Percentiles rank a stretch among this genome's conserved stretches.
These are phyloP conservation scores for Pyrenophora teres DNA, from an alignment of 2,329 filamentous ascomycete genomes.

Conservation along the genomic window DNA sequence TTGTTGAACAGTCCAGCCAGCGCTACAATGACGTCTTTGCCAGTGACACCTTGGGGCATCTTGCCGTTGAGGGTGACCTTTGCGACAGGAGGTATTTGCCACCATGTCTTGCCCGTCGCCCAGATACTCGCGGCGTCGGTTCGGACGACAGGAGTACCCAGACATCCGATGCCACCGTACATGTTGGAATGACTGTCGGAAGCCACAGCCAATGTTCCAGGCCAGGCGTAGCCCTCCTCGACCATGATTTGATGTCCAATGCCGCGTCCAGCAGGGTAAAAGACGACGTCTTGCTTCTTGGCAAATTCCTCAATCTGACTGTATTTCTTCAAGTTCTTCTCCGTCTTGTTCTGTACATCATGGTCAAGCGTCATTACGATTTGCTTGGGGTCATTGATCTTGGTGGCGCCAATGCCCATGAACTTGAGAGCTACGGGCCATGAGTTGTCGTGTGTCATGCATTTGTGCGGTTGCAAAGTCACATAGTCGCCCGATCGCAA, in stretches of 20 bases:
- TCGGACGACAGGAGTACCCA: conserved; percentile 81
- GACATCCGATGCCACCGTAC: conserved; percentile 78
- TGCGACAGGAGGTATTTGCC: conserved; percentile 82
- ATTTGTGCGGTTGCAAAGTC: conserved; percentile 69
- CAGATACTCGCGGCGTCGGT: conserved; percentile 87
- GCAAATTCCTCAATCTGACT: conserved; percentile 81
- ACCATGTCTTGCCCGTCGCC: conserved; percentile 85
- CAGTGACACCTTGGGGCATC: conserved; percentile 79
- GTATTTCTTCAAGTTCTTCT: conserved; percentile 83
- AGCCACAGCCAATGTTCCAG: conserved; percentile 80
- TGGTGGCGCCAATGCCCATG: conserved; percentile 78
- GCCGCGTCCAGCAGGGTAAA: conserved; percentile 76
- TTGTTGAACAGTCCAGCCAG: conserved; percentile 85
- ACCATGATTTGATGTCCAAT: conserved; percentile 95
- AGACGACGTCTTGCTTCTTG: conserved; percentile 73
- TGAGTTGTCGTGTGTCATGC: conserved; percentile 88
- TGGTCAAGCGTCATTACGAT: conserved; percentile 86
- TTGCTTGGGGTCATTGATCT: conserved; percentile 72
- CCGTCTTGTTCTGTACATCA: conserved; percentile 82
- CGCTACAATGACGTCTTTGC: conserved; percentile 92
- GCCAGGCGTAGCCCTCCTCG: conserved; percentile 84
- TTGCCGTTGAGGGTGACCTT: conserved; percentile 77
- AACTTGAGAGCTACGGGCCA: conserved; percentile 79
- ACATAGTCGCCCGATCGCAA: conserved; percentile 85
- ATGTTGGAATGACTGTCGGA: conserved; percentile 78